Evolutionary conservation across 192 early-diverging fungal genomes (phyloP).

Genomic region (Paraglomus occultum): DNA sequence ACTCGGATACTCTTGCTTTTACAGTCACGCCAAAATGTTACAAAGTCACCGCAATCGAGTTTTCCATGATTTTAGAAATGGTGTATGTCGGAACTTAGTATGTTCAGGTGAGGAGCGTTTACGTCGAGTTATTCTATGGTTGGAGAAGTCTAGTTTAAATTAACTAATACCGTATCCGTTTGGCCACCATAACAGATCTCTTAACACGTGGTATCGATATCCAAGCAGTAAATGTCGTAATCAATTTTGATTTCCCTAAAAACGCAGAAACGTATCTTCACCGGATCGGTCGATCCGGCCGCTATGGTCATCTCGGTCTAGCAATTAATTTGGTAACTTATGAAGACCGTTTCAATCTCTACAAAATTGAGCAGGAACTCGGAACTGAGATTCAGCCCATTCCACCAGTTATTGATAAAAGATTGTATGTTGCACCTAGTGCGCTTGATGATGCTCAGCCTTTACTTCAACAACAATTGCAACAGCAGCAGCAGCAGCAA

Average conservation of each 20-base stretch:
- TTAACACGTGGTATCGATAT: conserved; percentile 99
- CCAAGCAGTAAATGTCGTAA: conserved; percentile 99
- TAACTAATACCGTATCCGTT: conserved; percentile 13
- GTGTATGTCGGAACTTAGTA: conserved; percentile 95
- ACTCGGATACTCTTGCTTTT: conserved; percentile 99
- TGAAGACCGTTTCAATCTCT: conserved; percentile 97
- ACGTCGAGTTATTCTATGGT: not conserved
- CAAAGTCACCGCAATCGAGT: conserved; percentile 98
- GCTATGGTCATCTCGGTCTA: conserved; percentile 93
- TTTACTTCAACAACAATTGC: conserved; percentile 45
- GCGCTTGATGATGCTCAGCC: conserved; percentile 64
- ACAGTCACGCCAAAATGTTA: conserved; percentile 98
- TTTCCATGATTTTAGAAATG: conserved; percentile 99
- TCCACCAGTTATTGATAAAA: conserved; percentile 94
- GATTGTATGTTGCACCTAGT: conserved; percentile 79
- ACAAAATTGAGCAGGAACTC: conserved; percentile 97
- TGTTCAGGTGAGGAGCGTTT: conserved; percentile 70
- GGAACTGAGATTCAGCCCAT: conserved; percentile 99
- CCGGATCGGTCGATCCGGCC: conserved; percentile 96
- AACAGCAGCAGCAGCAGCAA: conserved; percentile 43
- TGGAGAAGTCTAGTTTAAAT: not conserved
- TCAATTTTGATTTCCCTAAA: conserved; percentile 99
- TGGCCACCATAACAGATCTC: conserved; percentile 59
- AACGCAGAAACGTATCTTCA: conserved; percentile 99
- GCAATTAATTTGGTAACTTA: conserved; percentile 99